Evolutionary conservation across 768 basidiomycete genomes (phyloP).

Genomic region (Rhodotorula sphaerocarpa): DNA sequence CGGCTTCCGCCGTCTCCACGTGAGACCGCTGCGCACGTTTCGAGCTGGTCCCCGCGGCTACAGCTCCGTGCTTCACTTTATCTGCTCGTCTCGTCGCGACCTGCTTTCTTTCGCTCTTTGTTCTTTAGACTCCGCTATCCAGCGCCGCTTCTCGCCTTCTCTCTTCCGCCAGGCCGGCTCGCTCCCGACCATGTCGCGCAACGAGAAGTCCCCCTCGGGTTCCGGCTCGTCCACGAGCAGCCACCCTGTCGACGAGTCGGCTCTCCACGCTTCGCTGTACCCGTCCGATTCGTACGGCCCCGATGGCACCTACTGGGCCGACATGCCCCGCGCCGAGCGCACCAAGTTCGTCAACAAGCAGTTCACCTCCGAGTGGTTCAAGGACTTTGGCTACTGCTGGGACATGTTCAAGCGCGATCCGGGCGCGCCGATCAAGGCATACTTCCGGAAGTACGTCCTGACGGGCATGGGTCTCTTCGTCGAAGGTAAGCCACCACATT

Average conservation of each 20-base stretch:
- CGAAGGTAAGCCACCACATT: conserved; percentile 15
- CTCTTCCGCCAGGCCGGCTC: no score
- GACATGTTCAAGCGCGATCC: conserved; percentile 45
- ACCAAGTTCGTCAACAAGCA: conserved; percentile 42
- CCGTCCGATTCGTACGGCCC: conserved; percentile 38
- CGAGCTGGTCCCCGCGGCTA: no score
- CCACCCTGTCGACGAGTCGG: conserved; percentile 7
- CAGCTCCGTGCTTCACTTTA: no score
- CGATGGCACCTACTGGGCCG: conserved; percentile 43
- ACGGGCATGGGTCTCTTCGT: conserved; percentile 41
- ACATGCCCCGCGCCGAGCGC: conserved; percentile 40
- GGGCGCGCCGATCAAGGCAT: conserved; percentile 39
- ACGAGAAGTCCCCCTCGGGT: no score
- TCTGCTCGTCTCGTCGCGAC: no score
- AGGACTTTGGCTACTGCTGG: conserved; percentile 41
- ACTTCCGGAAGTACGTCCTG: conserved; percentile 45
- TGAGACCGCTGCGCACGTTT: no score
- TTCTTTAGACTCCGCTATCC: no score
- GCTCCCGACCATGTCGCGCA: no score
- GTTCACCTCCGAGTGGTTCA: conserved; percentile 40
- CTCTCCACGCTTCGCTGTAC: conserved; percentile 33
- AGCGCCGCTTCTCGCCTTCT: no score
- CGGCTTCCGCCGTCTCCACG: no score
- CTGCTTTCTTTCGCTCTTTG: no score
- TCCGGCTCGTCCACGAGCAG: no score